Evolutionary conservation across 257 asterid genomes (phyloP), one percentile per base, ranked within the genome.

Genomic region (Oldenlandia corymbosa): DNA sequence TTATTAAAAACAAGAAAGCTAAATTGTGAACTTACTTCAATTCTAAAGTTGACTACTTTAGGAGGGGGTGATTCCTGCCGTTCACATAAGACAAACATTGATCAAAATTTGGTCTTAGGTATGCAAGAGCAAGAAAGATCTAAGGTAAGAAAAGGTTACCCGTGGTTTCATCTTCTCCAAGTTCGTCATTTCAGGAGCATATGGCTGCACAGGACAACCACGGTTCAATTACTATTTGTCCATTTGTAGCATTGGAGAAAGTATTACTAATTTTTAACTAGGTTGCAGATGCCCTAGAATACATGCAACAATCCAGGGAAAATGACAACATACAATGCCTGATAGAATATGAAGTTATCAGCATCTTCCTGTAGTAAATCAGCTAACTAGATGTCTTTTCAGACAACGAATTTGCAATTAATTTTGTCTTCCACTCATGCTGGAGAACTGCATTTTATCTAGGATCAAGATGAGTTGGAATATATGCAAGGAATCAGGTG

Each of bases 1-100:
- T n/a, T n/a, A n/a, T n/a, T n/a, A n/a, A n/a, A n/a, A n/a, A n/a
- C n/a, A n/a, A n/a, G 20, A 26, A 21, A 70, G 36, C 30, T 26
- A 30, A 23, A 8, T 39, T 5, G 27, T 3, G 48, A 62, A 74
- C 90, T 68, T 79, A 88, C 96, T 71, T 81, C 93, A 32, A 84
- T 71, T 79, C 96, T 83, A 60, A 68, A 66, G 68, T 86, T 50
- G 65, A 77, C 47, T 60, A 62, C 27, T 12, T 68, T 62, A 16
- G 78, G 2, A 20, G 23, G 60, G 1, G 62, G 5, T 34, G 62
- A 24, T 68, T 63, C 85, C 92, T 84, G 81, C 76, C 76, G 48
- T 21, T 48, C 61, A 62, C 16, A 54, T 21, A 37, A 30, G 26
- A 42, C 37, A 12, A 12, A 13, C 46, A 27, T 17, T 56, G 0